These are phyloP conservation scores for Alloteropsis angusta DNA, from an alignment of 202 grass and related monocot species.

Conservation along the genomic window DNA sequence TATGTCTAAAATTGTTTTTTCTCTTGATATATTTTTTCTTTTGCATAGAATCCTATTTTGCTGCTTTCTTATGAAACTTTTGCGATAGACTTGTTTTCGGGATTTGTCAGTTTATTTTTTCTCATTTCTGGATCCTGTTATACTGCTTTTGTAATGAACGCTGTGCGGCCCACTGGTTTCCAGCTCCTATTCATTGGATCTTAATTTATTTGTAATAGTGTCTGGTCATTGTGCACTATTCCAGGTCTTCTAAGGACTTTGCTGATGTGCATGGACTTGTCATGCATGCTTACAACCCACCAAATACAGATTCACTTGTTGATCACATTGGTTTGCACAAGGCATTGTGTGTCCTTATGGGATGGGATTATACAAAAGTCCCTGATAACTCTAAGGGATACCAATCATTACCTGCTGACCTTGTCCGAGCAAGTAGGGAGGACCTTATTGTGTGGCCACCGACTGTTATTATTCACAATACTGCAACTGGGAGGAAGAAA, in stretches of 20 bases:
- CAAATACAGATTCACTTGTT: conserved; percentile 53
- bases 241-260: conserved; percentile 94
- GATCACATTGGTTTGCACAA: conserved; percentile 97
- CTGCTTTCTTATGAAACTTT: background rate
- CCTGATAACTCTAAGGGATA: conserved; percentile 93
- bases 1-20: background rate
- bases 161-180: conserved; percentile 23
- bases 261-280: conserved; percentile 75
- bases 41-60: conserved; percentile 10
- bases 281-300: conserved; percentile 81
- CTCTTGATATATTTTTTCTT: background rate
- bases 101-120: background rate
- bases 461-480: conserved; percentile 82
- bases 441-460: conserved; percentile 93
- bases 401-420: conserved; percentile 71
- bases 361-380: conserved; percentile 76
- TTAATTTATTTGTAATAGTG: conserved; percentile 38
- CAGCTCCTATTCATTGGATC: background rate
- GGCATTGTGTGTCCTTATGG: conserved; percentile 92
- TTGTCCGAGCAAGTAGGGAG: conserved; percentile 78
- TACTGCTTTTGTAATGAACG: background rate
- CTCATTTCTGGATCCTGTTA: conserved; percentile 10
- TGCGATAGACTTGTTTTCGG: background rate
- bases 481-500: conserved; percentile 74
- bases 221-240: conserved; percentile 53